Evolutionary conservation across 345 rosid genomes (phyloP).

Genomic region (Citrus cavaleriei): DNA sequence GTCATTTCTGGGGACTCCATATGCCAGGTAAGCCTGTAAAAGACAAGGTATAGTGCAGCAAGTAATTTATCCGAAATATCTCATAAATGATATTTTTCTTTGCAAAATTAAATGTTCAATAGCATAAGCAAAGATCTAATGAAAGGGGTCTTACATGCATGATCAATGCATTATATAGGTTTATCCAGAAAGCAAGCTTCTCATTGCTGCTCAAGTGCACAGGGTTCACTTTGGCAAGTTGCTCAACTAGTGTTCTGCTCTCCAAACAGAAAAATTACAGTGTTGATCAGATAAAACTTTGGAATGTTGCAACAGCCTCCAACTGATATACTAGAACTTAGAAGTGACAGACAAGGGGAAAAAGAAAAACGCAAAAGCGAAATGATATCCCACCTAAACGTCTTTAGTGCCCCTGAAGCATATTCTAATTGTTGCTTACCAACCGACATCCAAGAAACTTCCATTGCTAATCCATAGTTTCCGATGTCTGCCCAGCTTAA

Average conservation of each 20-base stretch:
- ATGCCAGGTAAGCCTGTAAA: constrained; percentile 85
- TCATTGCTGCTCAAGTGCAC: constrained; percentile 60
- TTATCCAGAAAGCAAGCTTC: constrained; percentile 98
- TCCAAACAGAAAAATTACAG: constrained; percentile 1
- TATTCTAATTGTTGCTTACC: constrained; percentile 90
- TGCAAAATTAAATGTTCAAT: not conserved
- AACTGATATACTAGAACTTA: not conserved
- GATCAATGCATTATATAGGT: constrained; percentile 88
- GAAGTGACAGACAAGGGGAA: not conserved
- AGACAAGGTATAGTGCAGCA: constrained; percentile 14
- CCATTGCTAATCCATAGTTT: constrained; percentile 61
- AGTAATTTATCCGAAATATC: not conserved
- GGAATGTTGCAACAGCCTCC: not conserved
- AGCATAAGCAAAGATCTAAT: not conserved
- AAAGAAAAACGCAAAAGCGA: not conserved
- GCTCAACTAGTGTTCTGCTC: constrained; percentile 80
- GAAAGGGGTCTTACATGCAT: constrained; percentile 68
- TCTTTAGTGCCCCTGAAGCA: constrained; percentile 89
- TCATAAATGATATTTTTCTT: not conserved
- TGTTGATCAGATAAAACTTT: not conserved
- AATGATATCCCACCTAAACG: constrained; percentile 55
- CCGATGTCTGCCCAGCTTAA: constrained; percentile 80
- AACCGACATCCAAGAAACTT: constrained; percentile 98
- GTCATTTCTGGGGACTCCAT: constrained; percentile 92
- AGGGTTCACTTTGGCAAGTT: constrained; percentile 81